Evolutionary conservation across 192 early-diverging fungal species (phyloP).

Genomic region (Gamsiella multidivaricata): DNA sequence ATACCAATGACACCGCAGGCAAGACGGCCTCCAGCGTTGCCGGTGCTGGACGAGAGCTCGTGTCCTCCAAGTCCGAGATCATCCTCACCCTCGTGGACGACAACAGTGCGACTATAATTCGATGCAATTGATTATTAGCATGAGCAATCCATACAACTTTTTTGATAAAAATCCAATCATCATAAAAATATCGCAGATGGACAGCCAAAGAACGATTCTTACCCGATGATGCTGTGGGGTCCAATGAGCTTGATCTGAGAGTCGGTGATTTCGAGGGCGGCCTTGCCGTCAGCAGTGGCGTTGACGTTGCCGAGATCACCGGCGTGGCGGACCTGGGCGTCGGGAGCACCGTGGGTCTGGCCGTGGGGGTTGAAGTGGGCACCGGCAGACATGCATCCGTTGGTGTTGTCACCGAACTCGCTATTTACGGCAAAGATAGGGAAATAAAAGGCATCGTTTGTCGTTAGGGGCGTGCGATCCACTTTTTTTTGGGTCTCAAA

Average conservation of each 20-base stretch:
- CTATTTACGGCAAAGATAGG: slow-evolving; percentile 13
- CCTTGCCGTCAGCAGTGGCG: slow-evolving; percentile 67
- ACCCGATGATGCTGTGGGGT: slow-evolving; percentile 80
- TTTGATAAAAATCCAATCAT: not conserved
- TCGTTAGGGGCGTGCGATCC: no score
- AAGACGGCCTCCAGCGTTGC: slow-evolving; percentile 88
- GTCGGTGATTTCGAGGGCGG: slow-evolving; percentile 66
- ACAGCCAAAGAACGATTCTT: slow-evolving; percentile 7
- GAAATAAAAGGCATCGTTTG: not conserved
- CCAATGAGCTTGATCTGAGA: slow-evolving; percentile 79
- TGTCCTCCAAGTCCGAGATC: slow-evolving; percentile 84
- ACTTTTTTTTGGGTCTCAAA: not conserved
- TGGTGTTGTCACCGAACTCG: slow-evolving; percentile 85
- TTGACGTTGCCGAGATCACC: slow-evolving; percentile 93
- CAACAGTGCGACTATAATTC: slow-evolving; percentile 73
- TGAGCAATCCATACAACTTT: no score
- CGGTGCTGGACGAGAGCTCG: slow-evolving; percentile 80
- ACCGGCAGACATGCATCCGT: slow-evolving; percentile 89
- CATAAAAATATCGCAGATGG: not conserved
- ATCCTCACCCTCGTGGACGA: slow-evolving; percentile 87
- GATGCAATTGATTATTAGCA: not conserved
- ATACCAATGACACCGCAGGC: slow-evolving; percentile 94
- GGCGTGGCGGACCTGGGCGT: slow-evolving; percentile 75
- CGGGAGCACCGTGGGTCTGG: slow-evolving; percentile 83
- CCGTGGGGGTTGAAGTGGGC: slow-evolving; percentile 87